Evolutionary conservation across 2,329 filamentous ascomycete genomes (phyloP).

Genomic region (Verticillium longisporum): DNA sequence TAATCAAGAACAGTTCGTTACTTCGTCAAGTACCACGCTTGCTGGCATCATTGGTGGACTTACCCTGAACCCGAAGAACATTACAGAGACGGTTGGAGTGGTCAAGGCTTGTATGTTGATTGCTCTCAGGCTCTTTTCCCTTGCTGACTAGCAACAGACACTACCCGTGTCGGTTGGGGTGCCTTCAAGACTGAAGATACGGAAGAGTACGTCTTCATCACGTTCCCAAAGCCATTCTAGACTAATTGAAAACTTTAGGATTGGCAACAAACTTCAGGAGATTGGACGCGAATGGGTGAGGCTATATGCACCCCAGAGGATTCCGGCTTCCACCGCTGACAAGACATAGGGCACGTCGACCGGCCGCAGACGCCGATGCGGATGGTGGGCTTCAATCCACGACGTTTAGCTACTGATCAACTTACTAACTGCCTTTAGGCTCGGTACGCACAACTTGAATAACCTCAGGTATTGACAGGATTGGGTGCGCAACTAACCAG

Average conservation of each 20-base stretch:
- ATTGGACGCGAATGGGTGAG: slow-evolving; percentile 34
- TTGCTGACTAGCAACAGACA: slow-evolving; percentile 23
- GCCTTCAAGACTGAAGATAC: slow-evolving; percentile 59
- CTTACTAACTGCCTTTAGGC: slow-evolving; percentile 17
- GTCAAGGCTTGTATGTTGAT: slow-evolving; percentile 53
- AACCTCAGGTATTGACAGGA: slow-evolving; percentile 3
- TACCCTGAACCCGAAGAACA: slow-evolving; percentile 51
- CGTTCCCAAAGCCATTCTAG: slow-evolving; percentile 11
- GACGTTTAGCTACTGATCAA: slow-evolving; percentile 11
- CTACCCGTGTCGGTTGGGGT: slow-evolving; percentile 51
- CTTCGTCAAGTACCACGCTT: slow-evolving; percentile 47
- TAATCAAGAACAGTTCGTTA: slow-evolving; percentile 31
- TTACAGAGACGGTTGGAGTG: slow-evolving; percentile 56
- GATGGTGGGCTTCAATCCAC: slow-evolving; percentile 29
- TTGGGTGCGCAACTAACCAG: slow-evolving; percentile 13
- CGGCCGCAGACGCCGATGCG: slow-evolving; percentile 52
- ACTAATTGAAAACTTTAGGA: slow-evolving; percentile 17
- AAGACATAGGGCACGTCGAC: slow-evolving; percentile 36
- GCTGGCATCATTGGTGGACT: slow-evolving; percentile 28
- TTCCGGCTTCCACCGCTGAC: slow-evolving; percentile 14
- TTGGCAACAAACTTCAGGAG: slow-evolving; percentile 39
- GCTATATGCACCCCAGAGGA: slow-evolving; percentile 8
- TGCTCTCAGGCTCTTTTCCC: slow-evolving; percentile 13
- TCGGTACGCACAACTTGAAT: slow-evolving; percentile 16
- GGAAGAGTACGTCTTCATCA: slow-evolving; percentile 23